phyloP scores from a whole-genome alignment of 2,329 filamentous ascomycete species.

The Diaporthe longicolla region DNA sequence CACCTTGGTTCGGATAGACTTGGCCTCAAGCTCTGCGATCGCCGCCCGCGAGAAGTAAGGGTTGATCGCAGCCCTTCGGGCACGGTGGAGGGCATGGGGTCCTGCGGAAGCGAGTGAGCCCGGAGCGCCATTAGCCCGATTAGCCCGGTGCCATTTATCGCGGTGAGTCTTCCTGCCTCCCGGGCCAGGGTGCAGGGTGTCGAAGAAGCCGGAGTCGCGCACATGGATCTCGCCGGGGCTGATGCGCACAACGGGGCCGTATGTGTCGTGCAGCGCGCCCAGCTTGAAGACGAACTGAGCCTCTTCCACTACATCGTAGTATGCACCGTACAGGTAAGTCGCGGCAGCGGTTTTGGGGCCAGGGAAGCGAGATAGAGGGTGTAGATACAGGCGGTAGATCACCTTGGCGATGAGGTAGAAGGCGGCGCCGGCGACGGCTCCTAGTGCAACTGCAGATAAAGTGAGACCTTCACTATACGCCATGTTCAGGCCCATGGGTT shows the following conservation, averaged over 20 bases:
- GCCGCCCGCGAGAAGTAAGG: slow-evolving; percentile 31
- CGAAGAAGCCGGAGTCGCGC: slow-evolving; percentile 13
- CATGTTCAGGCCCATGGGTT: background rate
- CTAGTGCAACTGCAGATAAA: slow-evolving; percentile 1
- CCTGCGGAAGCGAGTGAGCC: background rate
- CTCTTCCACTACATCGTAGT: slow-evolving; percentile 20
- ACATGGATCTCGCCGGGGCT: slow-evolving; percentile 34
- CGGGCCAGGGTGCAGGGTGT: slow-evolving; percentile 8
- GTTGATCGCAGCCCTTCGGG: background rate
- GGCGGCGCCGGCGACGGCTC: background rate
- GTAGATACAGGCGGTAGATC: slow-evolving; percentile 18
- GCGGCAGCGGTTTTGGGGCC: slow-evolving; percentile 28
- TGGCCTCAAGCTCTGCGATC: slow-evolving; percentile 12
- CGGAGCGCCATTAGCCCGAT: background rate
- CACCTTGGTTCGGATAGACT: slow-evolving; percentile 4
- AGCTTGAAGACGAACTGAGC: slow-evolving; percentile 8
- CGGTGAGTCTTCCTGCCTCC: slow-evolving; percentile 5
- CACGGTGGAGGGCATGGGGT: slow-evolving; percentile 19
- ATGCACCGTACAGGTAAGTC: background rate
- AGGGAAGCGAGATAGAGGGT: slow-evolving; percentile 18
- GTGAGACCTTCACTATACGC: background rate
- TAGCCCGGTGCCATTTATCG: slow-evolving; percentile 16
- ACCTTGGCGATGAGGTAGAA: background rate
- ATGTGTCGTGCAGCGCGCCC: slow-evolving; percentile 6
- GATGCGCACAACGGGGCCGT: slow-evolving; percentile 34